These are phyloP conservation scores for Berkeleyomyces basicola DNA, from an alignment of 2,329 filamentous ascomycete species.

Conservation along the genomic window DNA sequence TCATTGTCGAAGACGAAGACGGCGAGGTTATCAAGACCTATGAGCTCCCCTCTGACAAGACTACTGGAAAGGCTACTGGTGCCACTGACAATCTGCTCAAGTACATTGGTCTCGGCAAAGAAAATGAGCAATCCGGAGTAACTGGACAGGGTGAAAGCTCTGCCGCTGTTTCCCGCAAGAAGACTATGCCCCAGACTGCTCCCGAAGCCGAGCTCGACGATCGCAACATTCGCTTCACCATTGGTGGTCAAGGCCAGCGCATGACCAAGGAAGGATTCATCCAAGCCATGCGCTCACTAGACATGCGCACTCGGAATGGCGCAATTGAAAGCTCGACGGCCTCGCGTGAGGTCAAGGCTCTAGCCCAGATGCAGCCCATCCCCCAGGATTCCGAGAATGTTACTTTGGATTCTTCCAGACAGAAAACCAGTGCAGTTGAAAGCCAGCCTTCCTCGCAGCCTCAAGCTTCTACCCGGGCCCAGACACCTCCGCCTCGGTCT, in stretches of 20 bases:
- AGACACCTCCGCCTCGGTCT: neutral
- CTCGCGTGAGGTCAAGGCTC: constrained; percentile 30
- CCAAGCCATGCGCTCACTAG: constrained; percentile 53
- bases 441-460: neutral
- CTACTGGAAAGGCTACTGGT: constrained; percentile 1
- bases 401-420: neutral
- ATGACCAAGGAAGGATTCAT: constrained; percentile 75
- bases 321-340: constrained; percentile 36
- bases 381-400: neutral
- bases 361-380: constrained; percentile 28
- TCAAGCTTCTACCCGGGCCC: neutral
- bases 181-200: constrained; percentile 20
- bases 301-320: constrained; percentile 44
- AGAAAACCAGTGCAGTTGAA: neutral
- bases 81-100: constrained; percentile 29
- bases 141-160: constrained; percentile 14
- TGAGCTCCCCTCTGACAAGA: constrained; percentile 45
- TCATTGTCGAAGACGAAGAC: constrained; percentile 76
- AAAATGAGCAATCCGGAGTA: constrained; percentile 5
- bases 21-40: constrained; percentile 78
- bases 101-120: constrained; percentile 34
- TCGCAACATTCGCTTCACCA: constrained; percentile 57
- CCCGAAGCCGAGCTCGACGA: constrained; percentile 46
- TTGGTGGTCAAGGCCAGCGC: constrained; percentile 52
- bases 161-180: constrained; percentile 21